These are phyloP conservation scores for Coemansia sp. DNA, from an alignment of 192 early-diverging fungal genomes.

Conservation along the genomic window DNA sequence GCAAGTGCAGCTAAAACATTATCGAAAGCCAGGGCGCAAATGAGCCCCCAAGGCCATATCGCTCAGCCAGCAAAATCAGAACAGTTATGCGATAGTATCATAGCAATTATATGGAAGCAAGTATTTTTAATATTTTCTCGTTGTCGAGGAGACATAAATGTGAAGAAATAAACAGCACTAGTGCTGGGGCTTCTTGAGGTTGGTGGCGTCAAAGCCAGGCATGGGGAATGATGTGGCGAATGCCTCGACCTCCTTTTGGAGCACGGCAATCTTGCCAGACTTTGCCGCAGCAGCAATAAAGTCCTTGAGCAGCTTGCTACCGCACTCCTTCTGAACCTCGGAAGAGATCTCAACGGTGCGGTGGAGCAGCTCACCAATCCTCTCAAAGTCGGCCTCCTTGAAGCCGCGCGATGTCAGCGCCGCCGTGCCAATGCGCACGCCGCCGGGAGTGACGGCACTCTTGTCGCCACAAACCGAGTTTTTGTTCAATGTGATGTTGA, in stretches of 20 bases:
- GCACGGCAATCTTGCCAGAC: slow-evolving; percentile 71
- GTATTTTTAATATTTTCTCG: no score
- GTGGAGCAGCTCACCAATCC: slow-evolving; percentile 95
- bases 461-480: slow-evolving; percentile 97
- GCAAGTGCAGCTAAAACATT: no score
- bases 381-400: slow-evolving; percentile 94
- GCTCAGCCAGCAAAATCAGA: no score
- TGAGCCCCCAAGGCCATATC: no score
- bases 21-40: no score
- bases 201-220: slow-evolving; percentile 76
- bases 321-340: slow-evolving; percentile 77
- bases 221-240: slow-evolving; percentile 96
- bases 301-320: slow-evolving; percentile 96
- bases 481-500: slow-evolving; percentile 98
- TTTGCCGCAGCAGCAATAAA: slow-evolving; percentile 80
- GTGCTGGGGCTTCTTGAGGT: slow-evolving; percentile 44
- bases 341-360: slow-evolving; percentile 86
- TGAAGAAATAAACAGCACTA: not conserved
- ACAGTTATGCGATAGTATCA: no score
- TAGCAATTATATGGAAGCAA: no score
- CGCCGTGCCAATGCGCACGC: slow-evolving; percentile 91
- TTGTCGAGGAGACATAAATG: no score
- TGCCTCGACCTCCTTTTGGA: slow-evolving; percentile 83
- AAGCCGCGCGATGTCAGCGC: slow-evolving; percentile 95
- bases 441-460: slow-evolving; percentile 93